Evolutionary conservation across 2,329 filamentous ascomycete genomes (phyloP), one percentile per base, ranked within the genome.

Genomic region (Whalleya microplaca): DNA sequence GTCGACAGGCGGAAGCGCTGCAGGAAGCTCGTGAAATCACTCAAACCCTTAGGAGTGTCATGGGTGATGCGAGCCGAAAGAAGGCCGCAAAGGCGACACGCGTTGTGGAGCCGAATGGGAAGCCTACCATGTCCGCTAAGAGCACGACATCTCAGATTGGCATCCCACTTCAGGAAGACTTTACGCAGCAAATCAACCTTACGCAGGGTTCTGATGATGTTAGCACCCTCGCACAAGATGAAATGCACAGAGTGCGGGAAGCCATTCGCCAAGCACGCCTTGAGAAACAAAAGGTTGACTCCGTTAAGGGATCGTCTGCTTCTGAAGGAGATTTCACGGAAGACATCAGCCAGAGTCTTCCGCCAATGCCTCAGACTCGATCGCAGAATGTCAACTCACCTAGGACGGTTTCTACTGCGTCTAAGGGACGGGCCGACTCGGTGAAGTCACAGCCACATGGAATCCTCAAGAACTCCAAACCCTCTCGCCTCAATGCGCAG

Each of bases 391-490:
- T 29, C 56, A 58, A 54, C 51, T 62, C 56, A 53, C 65, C 41
- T 49, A 69, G 51, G 56, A 52, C 55, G 41, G 59, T 45, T 48
- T 48, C 62, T 3, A 51, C 40, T 2, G 37, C 49, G 9, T 53
- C 55, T 29, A 68, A 67, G 65, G 60, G 45, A 48, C 58, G 48
- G 18, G 10, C 47, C 6, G 55, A 47, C 44, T 21, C 48, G 29
- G 37, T 32, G 9, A 66, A 68, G 48, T 19, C 62, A n/a, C 62
- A 69, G 51, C 69, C 65, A 7, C 61, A 64, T 37, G 66, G 72
- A n/a, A 74, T 74, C 41, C 64, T 75, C 45, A 74, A 74, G 66
- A 73, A 73, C 62, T 64, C 67, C 43, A 69, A 65, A 48, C 65
- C 69, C 52, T 68, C 67, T 48, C 62, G 63, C 12, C 51, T 63